Evolutionary conservation across 2,329 filamentous ascomycete species (phyloP), one percentile per base, ranked within the genome.

Genomic region (Orbilia ellipsospora): DNA sequence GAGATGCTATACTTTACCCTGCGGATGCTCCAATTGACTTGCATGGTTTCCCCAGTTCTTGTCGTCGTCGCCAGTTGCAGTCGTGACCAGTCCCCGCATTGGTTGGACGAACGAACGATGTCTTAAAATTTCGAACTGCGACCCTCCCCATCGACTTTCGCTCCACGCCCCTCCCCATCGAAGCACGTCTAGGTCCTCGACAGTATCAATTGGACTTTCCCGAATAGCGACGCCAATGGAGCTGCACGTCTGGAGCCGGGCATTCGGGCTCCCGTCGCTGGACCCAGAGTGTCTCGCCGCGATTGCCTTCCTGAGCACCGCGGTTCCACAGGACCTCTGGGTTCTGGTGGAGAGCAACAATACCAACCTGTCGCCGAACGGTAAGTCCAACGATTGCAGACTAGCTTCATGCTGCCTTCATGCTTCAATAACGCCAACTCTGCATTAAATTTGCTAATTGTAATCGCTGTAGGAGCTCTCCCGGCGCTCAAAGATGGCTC

Each of bases 181-280:
- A 31, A 59, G 45, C 42, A 13, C 52, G 26, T 31, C 20, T 13
- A 55, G 7, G 23, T 23, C 52, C 23, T 42, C 63, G 4, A 18
- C 48, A 23, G 6, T 13, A 15, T 48, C 55, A 55, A 55, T 54
- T 60, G 42, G 26, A 28, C 36, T 28, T 40, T 48, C 31, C 65
- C 16, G 40, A 62, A 69, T 60, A 60, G 45, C 60, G 60, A 52
- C 36, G 44, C 5, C 10, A 36, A 83, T 93, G 57, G 88, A 94
- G 83, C 88, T 99, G 74, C 91, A 97, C 83, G 87, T 97, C 80
- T 96, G 94, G 90, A 94, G 94, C 59, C 90, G 93, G 65, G 94
- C 92, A 48, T 96, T 97, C 82, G 90, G 89, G 48, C 88, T 97
- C 52, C 90, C 94, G 13, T 98, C 95, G 51, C 91, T 98, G 80